A percentile compares a stretch with the other conserved stretches of the same genome.
These are phyloP conservation scores for Lepidium sativum DNA, from an alignment of 345 rosid genomes.

Conservation along the genomic window DNA sequence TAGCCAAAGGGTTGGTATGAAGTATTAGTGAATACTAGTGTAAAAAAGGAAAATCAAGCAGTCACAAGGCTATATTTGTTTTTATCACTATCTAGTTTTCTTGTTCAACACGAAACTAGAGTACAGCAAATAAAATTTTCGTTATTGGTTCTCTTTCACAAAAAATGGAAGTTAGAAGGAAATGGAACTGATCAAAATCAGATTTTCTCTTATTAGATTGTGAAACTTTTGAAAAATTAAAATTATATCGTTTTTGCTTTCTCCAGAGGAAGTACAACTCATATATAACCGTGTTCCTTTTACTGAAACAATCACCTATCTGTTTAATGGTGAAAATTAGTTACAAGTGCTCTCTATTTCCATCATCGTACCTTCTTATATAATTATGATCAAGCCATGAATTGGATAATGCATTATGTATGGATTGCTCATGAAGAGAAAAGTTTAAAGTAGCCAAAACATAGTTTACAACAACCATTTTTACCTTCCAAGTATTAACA, in stretches of 20 bases:
- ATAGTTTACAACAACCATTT: background rate
- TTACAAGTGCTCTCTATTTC: too few relatives aligned
- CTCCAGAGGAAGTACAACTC: too few relatives aligned
- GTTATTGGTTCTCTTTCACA: background rate
- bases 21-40: too few relatives aligned
- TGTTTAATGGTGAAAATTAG: background rate
- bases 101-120: background rate
- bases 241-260: background rate
- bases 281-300: too few relatives aligned
- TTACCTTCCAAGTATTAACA: too few relatives aligned
- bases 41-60: too few relatives aligned
- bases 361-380: too few relatives aligned
- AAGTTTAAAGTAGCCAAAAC: background rate
- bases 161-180: background rate
- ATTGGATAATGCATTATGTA: too few relatives aligned
- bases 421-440: background rate
- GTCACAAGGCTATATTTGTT: background rate
- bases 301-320: background rate
- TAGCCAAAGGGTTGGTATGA: too few relatives aligned
- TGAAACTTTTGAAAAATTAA: background rate
- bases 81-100: background rate
- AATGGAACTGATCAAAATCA: background rate
- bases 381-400: too few relatives aligned
- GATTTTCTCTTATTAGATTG: background rate
- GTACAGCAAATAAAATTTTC: background rate